phyloP scores from a whole-genome alignment of 106 monocot genomes.

The Dendrobium huoshanense region DNA sequence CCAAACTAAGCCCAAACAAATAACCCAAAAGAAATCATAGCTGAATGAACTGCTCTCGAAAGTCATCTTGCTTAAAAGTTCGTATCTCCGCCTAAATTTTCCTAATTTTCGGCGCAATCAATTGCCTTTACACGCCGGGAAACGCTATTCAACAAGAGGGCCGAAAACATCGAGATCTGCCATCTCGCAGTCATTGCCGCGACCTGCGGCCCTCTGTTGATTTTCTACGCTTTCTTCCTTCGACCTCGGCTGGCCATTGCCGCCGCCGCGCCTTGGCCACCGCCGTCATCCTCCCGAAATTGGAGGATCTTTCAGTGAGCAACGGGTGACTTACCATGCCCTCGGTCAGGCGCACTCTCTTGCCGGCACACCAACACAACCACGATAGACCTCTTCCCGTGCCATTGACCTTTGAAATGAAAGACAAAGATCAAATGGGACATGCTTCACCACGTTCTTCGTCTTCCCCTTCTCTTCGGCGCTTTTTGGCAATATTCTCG shows the following conservation, averaged over 20 bases:
- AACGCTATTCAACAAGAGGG: too few relatives aligned
- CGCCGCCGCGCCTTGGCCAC: neutral
- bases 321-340: constrained; percentile 18
- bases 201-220: neutral
- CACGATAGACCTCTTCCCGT: neutral
- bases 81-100: too few relatives aligned
- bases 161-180: too few relatives aligned
- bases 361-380: constrained; percentile 11
- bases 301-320: neutral
- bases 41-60: too few relatives aligned
- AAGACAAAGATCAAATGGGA: neutral
- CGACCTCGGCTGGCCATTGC: neutral
- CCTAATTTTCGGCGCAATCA: too few relatives aligned
- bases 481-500: neutral
- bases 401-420: neutral
- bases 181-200: too few relatives aligned
- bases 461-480: constrained; percentile 3
- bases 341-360: constrained; percentile 32
- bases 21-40: too few relatives aligned
- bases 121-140: too few relatives aligned
- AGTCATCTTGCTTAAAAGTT: too few relatives aligned
- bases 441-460: constrained; percentile 5
- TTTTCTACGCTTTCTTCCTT: neutral
- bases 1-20: too few relatives aligned
- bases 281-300: neutral